Evolutionary conservation across 768 basidiomycete genomes (phyloP).

Genomic region (Boletus reticulatus): DNA sequence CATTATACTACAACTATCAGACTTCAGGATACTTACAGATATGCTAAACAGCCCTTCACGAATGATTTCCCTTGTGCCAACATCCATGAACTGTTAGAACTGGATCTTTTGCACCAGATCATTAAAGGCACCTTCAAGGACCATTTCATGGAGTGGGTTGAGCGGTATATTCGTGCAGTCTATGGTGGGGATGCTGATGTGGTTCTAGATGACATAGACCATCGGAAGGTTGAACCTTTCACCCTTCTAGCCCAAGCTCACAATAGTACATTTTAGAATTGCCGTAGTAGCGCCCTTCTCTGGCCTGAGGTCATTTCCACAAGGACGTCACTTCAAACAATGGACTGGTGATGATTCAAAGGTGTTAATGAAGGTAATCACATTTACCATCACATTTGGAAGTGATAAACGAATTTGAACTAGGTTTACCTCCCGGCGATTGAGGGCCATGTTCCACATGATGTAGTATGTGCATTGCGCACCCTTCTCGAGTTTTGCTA

Average conservation of each 20-base stretch:
- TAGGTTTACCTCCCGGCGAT: too few relatives aligned
- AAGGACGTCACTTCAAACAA: too few relatives aligned
- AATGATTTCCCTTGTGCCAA: background rate
- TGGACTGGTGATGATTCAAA: too few relatives aligned
- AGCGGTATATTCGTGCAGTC: background rate
- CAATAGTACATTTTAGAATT: background rate
- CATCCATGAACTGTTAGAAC: background rate
- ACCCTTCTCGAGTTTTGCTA: too few relatives aligned
- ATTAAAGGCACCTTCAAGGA: background rate
- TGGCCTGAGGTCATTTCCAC: too few relatives aligned
- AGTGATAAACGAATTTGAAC: too few relatives aligned
- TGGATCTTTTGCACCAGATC: background rate
- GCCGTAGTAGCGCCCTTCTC: background rate
- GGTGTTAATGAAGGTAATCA: too few relatives aligned
- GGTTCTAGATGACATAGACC: background rate
- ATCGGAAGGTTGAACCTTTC: background rate
- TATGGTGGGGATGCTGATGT: background rate
- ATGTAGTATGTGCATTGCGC: too few relatives aligned
- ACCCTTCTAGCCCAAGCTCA: background rate
- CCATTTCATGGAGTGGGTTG: background rate
- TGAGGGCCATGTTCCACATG: too few relatives aligned
- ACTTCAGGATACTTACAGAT: background rate
- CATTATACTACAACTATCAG: background rate
- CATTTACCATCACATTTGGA: too few relatives aligned
- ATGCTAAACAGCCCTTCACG: background rate